Percentiles rank a stretch among this genome's conserved stretches.
phyloP scores from a whole-genome alignment of 352 stramenopile species.

The Hyaloperonospora brassicae region DNA sequence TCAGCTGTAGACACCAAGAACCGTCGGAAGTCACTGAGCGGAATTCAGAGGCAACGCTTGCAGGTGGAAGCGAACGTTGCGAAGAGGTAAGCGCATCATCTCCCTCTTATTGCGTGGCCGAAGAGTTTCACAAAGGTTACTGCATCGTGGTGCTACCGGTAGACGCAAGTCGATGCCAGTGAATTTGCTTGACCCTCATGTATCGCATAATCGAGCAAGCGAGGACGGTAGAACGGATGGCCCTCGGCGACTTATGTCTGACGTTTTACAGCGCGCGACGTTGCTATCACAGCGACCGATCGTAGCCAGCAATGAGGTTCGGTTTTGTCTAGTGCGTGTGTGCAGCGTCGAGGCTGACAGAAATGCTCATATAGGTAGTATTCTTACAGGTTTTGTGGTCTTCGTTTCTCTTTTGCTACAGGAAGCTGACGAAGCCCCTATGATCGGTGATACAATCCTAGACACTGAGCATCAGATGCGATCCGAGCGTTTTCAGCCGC shows the following conservation, averaged over 20 bases:
- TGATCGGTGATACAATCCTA: constrained; percentile 36
- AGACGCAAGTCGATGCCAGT: constrained; percentile 26
- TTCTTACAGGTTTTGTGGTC: not conserved
- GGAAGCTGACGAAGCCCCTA: constrained; percentile 8
- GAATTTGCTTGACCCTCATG: constrained; percentile 6
- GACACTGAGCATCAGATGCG: constrained; percentile 58
- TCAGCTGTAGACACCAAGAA: constrained; percentile 27
- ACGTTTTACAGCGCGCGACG: constrained; percentile 57
- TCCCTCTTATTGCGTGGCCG: not conserved
- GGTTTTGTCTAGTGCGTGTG: constrained; percentile 13
- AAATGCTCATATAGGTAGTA: not conserved
- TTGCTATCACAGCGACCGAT: constrained; percentile 41
- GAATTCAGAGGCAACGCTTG: constrained; percentile 21
- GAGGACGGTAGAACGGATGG: constrained; percentile 3
- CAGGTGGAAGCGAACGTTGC: constrained; percentile 20
- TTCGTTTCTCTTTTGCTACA: constrained; percentile 1
- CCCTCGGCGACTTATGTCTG: constrained; percentile 27
- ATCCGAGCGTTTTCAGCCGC: constrained; percentile 40
- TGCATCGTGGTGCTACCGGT: not conserved
- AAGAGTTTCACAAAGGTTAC: not conserved
- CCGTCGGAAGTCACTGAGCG: constrained; percentile 31
- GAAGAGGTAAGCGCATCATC: constrained; percentile 14
- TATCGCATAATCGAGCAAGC: constrained; percentile 6
- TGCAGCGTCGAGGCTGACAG: not conserved
- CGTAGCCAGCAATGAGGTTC: constrained; percentile 2